Evolutionary conservation across 805 yeast genomes (phyloP).

Genomic region (Scheffersomyces ergatensis): DNA sequence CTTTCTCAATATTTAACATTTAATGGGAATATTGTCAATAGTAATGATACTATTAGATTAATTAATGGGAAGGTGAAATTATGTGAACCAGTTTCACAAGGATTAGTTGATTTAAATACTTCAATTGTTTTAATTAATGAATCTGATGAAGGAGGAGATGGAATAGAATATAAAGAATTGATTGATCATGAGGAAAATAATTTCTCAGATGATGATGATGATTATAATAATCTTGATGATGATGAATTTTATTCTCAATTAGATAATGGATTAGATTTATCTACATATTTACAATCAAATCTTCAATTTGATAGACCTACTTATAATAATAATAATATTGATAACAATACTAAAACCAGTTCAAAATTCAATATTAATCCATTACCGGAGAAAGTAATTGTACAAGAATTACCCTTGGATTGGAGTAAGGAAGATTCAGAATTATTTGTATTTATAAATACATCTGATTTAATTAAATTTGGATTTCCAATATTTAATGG

Average conservation of each 20-base stretch:
- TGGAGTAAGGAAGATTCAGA: conserved; percentile 36
- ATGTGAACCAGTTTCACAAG: conserved; percentile 77
- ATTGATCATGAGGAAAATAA: conserved; percentile 4
- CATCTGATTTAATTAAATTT: conserved; percentile 47
- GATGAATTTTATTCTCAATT: conserved; percentile 6
- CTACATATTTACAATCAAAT: conserved; percentile 30
- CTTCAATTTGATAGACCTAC: conserved; percentile 15
- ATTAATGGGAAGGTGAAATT: conserved; percentile 52
- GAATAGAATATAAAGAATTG: conserved; percentile 5
- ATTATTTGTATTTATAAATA: conserved; percentile 39
- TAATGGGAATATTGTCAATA: conserved; percentile 29
- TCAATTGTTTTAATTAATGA: conserved; percentile 51
- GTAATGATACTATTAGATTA: conserved; percentile 40
- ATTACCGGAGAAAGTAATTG: conserved; percentile 23
- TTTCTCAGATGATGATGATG: conserved; percentile 4
- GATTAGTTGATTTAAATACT: conserved; percentile 46
- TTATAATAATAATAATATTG: not conserved
- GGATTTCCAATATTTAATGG: conserved; percentile 67
- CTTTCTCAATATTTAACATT: conserved; percentile 18
- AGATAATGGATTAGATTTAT: conserved; percentile 12
- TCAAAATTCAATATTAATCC: conserved; percentile 22
- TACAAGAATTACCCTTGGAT: conserved; percentile 18
- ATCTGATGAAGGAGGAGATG: conserved; percentile 10
- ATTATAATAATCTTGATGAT: conserved; percentile 9
- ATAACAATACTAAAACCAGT: not conserved